A percentile compares a stretch with the other conserved stretches of the same genome.
Evolutionary conservation across 2,329 filamentous ascomycete species (phyloP).

Genomic region (Didymosphaeria variabile): DNA sequence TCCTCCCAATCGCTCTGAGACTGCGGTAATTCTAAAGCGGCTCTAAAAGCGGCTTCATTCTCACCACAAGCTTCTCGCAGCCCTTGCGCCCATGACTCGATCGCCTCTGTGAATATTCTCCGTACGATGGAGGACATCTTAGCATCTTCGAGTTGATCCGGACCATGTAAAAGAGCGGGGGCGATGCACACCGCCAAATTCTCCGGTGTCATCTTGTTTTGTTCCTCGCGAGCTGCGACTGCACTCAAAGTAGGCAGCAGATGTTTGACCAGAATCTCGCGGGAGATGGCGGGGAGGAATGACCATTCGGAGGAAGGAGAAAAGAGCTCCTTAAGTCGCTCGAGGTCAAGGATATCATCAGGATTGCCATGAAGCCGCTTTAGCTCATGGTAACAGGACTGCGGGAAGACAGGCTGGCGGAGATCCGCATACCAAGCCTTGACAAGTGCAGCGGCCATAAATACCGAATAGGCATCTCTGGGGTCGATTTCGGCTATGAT

Average conservation of each 20-base stretch:
- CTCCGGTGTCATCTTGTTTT: slow-evolving; percentile 64
- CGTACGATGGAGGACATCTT: slow-evolving; percentile 63
- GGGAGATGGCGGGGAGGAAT: slow-evolving; percentile 55
- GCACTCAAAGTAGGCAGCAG: slow-evolving; percentile 61
- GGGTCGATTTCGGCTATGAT: slow-evolving; percentile 58
- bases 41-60: slow-evolving; percentile 46
- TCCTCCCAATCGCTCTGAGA: slow-evolving; percentile 59
- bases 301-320: slow-evolving; percentile 58
- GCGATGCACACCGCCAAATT: slow-evolving; percentile 65
- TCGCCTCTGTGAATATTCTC: slow-evolving; percentile 58
- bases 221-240: slow-evolving; percentile 55
- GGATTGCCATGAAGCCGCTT: slow-evolving; percentile 53
- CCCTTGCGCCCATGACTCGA: slow-evolving; percentile 56
- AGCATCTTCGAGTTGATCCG: slow-evolving; percentile 64
- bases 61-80: slow-evolving; percentile 55
- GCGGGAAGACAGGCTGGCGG: slow-evolving; percentile 61
- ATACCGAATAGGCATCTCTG: slow-evolving; percentile 62
- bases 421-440: slow-evolving; percentile 66
- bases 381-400: slow-evolving; percentile 58
- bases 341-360: slow-evolving; percentile 50
- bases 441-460: slow-evolving; percentile 62
- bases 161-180: slow-evolving; percentile 61
- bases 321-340: slow-evolving; percentile 57
- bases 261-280: slow-evolving; percentile 60
- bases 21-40: slow-evolving; percentile 52